A percentile compares a stretch with the other conserved stretches of the same genome.
Evolutionary conservation across 345 rosid genomes (phyloP).

Genomic region (Boechera divaricarpa): DNA sequence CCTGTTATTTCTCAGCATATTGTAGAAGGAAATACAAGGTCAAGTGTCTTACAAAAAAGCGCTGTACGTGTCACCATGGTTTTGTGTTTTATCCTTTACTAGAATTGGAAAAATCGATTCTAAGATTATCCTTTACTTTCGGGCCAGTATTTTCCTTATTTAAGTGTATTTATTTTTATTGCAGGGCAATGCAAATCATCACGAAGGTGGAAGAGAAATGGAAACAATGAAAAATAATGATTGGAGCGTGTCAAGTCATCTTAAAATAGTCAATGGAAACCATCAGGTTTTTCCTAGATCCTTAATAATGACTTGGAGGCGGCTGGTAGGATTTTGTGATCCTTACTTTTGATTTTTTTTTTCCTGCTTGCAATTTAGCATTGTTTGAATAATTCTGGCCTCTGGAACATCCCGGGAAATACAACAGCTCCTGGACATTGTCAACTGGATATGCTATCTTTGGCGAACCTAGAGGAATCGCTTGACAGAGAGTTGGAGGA

Average conservation of each 20-base stretch:
- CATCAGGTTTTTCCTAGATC: conserved; percentile 53
- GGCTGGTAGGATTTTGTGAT: conserved; percentile 26
- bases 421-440: conserved; percentile 49
- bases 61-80: conserved; percentile 49
- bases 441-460: conserved; percentile 52
- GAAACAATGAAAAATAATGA: conserved; percentile 40
- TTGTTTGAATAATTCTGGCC: conserved; percentile 47
- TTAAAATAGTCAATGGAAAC: conserved; percentile 40
- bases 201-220: conserved; percentile 46
- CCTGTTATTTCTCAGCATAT: conserved; percentile 45
- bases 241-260: conserved; percentile 49
- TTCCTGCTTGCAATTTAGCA: conserved; percentile 50
- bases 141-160: neutral
- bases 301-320: conserved; percentile 28
- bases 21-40: conserved; percentile 40
- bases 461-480: conserved; percentile 77
- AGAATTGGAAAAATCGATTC: neutral
- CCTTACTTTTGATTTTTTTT: conserved; percentile 32
- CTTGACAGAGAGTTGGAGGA: conserved; percentile 86
- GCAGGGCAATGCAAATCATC: conserved; percentile 36
- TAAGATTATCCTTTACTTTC: neutral
- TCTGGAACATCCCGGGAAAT: conserved; percentile 49
- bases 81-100: conserved; percentile 27
- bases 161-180: conserved; percentile 5
- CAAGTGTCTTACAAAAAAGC: conserved; percentile 46